Evolutionary conservation across 192 early-diverging fungal species (phyloP), one percentile per base, ranked within the genome.

Genomic region (Backusella luteola): DNA sequence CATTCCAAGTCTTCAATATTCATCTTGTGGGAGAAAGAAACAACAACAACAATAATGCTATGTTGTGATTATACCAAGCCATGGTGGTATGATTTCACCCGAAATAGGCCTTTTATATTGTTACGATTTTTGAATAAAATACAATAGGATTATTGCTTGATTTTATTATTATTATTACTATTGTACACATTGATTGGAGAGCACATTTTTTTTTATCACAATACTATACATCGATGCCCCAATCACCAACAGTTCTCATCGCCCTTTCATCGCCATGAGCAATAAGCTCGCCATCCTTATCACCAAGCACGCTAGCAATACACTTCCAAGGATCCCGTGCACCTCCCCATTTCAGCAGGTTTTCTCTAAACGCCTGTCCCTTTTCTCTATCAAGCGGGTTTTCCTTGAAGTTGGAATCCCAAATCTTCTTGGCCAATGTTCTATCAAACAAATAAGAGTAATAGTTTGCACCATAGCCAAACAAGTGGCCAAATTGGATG

Each of bases 371-470:
- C 36, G 87, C 86, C 85, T 89, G 92, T 41, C 93, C 94, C 0
- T 85, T 86, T 35, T 84, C 84, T 67, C 93, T 80, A 69, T 80
- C 83, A 59, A 93, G 85, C 17, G 92, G 91, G 70, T 87, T 82
- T 6, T 82, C 79, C n/a, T 81, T 86, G 79, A 98, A 97, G 38
- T 89, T 85, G 11, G 78, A 82, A 49, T 89, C 82, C 90, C 90
- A 96, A 26, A 99, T 87, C 71, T 91, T 88, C 6, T 88, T 86
- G 1, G 95, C 96, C 80, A 97, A 85, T 14, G 92, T 87, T 35
- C 95, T 87, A 46, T 92, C 92, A 90, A 97, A 95, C 26, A 98
- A 84, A 76, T 99, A 99, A n/a, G 92, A 87, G 70, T 98, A 99
- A 84, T 99, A 99, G 7, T 91, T 93, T 9, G 94, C 93, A 19